Evolutionary conservation across 2,329 filamentous ascomycete species (phyloP).

Genomic region (Huntiella abstrusa): DNA sequence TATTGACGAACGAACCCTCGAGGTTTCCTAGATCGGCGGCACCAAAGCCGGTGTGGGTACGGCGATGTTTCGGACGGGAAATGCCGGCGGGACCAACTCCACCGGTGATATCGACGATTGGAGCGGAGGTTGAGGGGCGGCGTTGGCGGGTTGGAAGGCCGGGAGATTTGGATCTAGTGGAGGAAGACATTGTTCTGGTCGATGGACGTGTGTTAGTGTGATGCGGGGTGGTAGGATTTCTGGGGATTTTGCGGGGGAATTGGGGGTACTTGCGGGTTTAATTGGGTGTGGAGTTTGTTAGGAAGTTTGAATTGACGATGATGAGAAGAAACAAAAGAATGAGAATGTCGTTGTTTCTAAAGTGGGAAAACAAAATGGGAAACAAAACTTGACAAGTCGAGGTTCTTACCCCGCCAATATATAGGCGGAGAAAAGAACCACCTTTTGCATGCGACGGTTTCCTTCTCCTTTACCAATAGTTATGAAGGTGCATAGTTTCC

Average conservation of each 20-base stretch:
- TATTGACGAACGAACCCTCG: constrained; percentile 41
- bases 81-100: constrained; percentile 72
- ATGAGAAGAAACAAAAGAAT: no score
- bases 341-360: no score
- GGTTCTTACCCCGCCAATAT: no score
- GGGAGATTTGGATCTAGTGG: background rate
- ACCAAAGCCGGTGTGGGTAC: constrained; percentile 89
- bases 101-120: constrained; percentile 71
- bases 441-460: no score
- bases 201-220: constrained; percentile 10
- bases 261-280: background rate
- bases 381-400: no score
- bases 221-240: background rate
- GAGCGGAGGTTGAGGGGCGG: constrained; percentile 62
- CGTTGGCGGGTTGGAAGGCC: constrained; percentile 46
- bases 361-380: no score
- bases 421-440: no score
- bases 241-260: background rate
- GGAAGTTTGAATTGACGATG: no score
- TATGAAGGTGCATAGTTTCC: no score
- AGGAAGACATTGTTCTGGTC: constrained; percentile 11
- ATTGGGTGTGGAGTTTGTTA: no score
- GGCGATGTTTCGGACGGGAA: constrained; percentile 82
- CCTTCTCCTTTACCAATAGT: no score
- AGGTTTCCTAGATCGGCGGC: constrained; percentile 82